Base-by-base conservation (phyloP, 140 eudicot species). In the Oenanthe javanica region DNA sequence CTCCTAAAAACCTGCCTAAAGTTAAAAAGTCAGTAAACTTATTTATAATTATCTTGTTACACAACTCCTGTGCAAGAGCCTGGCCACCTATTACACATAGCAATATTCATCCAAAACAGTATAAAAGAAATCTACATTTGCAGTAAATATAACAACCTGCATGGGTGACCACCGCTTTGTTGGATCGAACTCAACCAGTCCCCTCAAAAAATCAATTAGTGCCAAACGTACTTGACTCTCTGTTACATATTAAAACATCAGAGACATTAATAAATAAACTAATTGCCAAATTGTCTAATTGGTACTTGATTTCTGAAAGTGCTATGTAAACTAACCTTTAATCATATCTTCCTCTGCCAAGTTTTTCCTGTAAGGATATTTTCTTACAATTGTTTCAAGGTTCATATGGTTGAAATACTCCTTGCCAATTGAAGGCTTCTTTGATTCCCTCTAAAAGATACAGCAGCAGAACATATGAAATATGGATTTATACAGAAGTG, bases 151-250 rank as follows among this genome's bases (percentile, higher is more conserved):
- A 79, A 79, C 4, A 54, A 96, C 99, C 99, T 96, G 99, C 86
- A 86, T 86, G 61, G 99, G 99, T 9, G 99, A 92, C 99, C 99
- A 96, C 79, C 99, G 88, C 79, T 91, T 96, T 59, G 90, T 93
- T 76, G 99, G 99, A 89, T 96, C 98, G 81, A 96, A 93, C 82
- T 93, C 98, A 72, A 96, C 93, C 70, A 96, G 93, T 71, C 99
- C 99, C 88, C 87, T 96, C 87, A 96, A 85, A 85, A 96, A 96
- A 91, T 96, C 99, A 86, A 91, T 85, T 80, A 96, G 91, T 31
- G 98, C 91, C 70, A 93, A 87, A 77, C 99, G 90, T 79, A 83
- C 79, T 84, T 87, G 93, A 82, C 87, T 86, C 79, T 96, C 99
- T 96, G 97, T 61, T 77, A 73, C 63, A 78, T 67, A 38, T 81